A percentile compares a stretch with the other conserved stretches of the same genome.
Conservation (phyloP, 495 filamentous ascomycete genomes). For the Penicillium fimorum region DNA sequence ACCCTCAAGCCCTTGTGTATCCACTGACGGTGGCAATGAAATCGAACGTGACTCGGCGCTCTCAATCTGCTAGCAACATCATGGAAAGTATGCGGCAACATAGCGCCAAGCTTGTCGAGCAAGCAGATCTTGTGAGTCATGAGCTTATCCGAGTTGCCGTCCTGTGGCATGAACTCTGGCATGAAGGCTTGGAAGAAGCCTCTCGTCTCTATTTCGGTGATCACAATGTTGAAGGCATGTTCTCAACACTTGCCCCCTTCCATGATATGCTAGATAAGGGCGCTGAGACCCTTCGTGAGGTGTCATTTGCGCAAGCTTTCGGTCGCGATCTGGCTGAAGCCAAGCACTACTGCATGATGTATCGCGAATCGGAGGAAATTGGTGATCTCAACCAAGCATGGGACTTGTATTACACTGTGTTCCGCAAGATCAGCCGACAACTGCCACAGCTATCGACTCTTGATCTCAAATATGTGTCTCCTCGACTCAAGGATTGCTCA, state of each 20-base stretch:
- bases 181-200: slow-evolving; percentile 97
- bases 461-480: slow-evolving; percentile 96
- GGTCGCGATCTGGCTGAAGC: slow-evolving; percentile 92
- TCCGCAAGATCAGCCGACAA: slow-evolving; percentile 93
- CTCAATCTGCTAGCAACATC: slow-evolving; percentile 80
- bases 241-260: slow-evolving; percentile 81
- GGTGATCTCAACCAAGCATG: slow-evolving; percentile 96
- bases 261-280: slow-evolving; percentile 89
- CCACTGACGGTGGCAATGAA: slow-evolving; percentile 99
- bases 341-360: slow-evolving; percentile 92
- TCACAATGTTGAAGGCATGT: slow-evolving; percentile 95
- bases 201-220: slow-evolving; percentile 92
- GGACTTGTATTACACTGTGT: slow-evolving; percentile 97
- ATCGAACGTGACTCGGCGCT: slow-evolving; percentile 74
- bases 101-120: slow-evolving; percentile 88
- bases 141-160: slow-evolving; percentile 97
- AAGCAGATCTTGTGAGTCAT: slow-evolving; percentile 89
- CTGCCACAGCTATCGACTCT: slow-evolving; percentile 85
- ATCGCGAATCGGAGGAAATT: slow-evolving; percentile 78
- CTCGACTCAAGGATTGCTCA: slow-evolving; percentile 76
- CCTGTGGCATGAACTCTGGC: slow-evolving; percentile 98
- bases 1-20: slow-evolving; percentile 98
- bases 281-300: slow-evolving; percentile 88
- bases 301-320: slow-evolving; percentile 97
- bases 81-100: slow-evolving; percentile 98